Conservation (phyloP, 2,329 filamentous ascomycete species). For the Pestalotiopsis sp. region DNA sequence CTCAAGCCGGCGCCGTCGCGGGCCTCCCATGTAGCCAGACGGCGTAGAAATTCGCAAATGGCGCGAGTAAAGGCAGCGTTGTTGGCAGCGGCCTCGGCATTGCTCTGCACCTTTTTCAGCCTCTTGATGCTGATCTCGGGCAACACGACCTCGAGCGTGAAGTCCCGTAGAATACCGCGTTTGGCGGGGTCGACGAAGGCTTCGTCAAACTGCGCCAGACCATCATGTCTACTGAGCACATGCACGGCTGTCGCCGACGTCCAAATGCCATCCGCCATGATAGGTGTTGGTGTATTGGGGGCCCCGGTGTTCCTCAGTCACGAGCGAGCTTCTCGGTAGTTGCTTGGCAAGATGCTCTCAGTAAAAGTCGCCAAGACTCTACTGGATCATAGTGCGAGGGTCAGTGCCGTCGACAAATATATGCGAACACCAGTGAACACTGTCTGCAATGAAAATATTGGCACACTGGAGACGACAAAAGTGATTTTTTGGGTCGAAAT, state of each 20-base stretch:
- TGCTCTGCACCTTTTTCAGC: conserved; percentile 12
- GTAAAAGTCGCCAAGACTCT: no score
- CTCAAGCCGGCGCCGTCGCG: neutral
- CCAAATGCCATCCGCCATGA: neutral
- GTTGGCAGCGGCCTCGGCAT: conserved; percentile 5
- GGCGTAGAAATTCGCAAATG: neutral
- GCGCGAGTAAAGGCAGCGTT: conserved; percentile 9
- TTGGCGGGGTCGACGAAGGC: neutral
- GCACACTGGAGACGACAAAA: no score
- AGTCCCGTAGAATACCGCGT: neutral
- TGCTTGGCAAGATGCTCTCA: no score
- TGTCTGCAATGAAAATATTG: no score
- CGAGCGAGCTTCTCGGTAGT: neutral
- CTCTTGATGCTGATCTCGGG: conserved; percentile 7
- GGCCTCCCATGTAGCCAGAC: neutral
- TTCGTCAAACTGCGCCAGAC: conserved; percentile 6
- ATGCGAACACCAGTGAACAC: no score
- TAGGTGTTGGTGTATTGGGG: neutral
- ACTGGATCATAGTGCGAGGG: no score
- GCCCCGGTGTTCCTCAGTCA: neutral
- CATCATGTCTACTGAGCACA: conserved; percentile 6
- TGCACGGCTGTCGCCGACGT: neutral
- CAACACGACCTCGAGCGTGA: conserved; percentile 4
- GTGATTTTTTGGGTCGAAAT: no score
- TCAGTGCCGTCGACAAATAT: no score